These are phyloP conservation scores for Eimeria mitis DNA, from an alignment of 169 alveolate species.

Conservation along the genomic window DNA sequence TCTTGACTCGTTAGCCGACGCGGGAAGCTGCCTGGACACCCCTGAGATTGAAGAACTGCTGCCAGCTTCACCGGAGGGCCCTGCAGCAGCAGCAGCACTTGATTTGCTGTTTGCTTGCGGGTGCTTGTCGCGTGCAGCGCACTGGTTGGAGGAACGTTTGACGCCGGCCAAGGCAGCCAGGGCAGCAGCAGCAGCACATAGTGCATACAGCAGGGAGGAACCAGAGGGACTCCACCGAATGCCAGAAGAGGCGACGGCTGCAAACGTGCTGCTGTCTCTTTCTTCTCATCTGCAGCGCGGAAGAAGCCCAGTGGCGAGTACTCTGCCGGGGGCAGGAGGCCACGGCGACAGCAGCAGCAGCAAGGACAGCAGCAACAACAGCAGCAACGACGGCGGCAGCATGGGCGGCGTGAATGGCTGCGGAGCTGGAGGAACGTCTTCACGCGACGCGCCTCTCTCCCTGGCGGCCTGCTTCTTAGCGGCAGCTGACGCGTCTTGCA, in stretches of 20 bases:
- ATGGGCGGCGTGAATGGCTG: background rate
- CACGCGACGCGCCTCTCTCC: background rate
- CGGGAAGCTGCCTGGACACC: background rate
- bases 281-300: slow-evolving; percentile 13
- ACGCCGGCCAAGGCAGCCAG: background rate
- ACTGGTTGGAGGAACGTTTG: slow-evolving; percentile 10
- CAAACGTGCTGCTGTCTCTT: slow-evolving; percentile 5
- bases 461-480: slow-evolving; percentile 43
- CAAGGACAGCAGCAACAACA: slow-evolving; percentile 31
- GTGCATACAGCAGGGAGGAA: slow-evolving; percentile 17
- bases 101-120: background rate
- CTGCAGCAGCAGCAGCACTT: background rate
- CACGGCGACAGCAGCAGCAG: background rate
- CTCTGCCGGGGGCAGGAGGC: background rate
- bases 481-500: slow-evolving; percentile 47
- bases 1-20: background rate
- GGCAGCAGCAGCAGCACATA: slow-evolving; percentile 7
- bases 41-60: background rate
- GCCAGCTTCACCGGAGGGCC: background rate
- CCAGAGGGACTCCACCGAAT: background rate
- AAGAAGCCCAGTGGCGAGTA: background rate
- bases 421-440: background rate
- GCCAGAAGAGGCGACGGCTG: slow-evolving; percentile 44
- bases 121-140: slow-evolving; percentile 30
- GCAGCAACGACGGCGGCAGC: slow-evolving; percentile 32